A percentile compares a stretch with the other conserved stretches of the same genome.
phyloP scores from a whole-genome alignment of 352 stramenopile species.

The Phytophthora citrophthora region DNA sequence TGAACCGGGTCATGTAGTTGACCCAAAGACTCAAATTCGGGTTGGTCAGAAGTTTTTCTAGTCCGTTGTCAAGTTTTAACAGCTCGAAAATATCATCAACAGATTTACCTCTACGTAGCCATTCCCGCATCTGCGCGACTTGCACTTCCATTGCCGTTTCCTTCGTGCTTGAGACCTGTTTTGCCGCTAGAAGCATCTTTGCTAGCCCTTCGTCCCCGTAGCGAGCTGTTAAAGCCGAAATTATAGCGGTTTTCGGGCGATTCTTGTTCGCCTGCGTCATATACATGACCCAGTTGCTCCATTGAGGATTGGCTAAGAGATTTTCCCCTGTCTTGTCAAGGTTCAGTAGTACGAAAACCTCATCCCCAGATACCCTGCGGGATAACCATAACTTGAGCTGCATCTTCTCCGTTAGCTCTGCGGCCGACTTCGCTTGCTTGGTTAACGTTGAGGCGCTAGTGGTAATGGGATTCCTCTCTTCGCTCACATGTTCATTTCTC shows the following conservation, averaged over 20 bases:
- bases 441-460: too few species aligned
- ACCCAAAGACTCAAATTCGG: not conserved
- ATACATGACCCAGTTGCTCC: not conserved
- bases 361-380: not conserved
- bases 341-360: not conserved
- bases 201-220: constrained; percentile 1
- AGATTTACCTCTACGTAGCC: not conserved
- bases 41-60: constrained; percentile 3
- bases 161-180: not conserved
- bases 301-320: not conserved
- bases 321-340: not conserved
- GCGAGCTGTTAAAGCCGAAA: not conserved
- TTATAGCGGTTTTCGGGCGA: not conserved
- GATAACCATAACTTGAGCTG: too few species aligned
- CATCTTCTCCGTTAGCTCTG: too few species aligned
- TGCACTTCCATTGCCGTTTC: not conserved
- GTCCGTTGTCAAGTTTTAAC: constrained; percentile 1
- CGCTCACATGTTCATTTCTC: too few species aligned
- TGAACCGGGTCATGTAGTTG: constrained; percentile 1
- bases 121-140: not conserved
- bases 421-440: too few species aligned
- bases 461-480: too few species aligned
- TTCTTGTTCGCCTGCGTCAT: not conserved
- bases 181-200: not conserved
- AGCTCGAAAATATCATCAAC: not conserved